Evolutionary conservation across 768 basidiomycete genomes (phyloP).

Genomic region (Roridomyces roridus): DNA sequence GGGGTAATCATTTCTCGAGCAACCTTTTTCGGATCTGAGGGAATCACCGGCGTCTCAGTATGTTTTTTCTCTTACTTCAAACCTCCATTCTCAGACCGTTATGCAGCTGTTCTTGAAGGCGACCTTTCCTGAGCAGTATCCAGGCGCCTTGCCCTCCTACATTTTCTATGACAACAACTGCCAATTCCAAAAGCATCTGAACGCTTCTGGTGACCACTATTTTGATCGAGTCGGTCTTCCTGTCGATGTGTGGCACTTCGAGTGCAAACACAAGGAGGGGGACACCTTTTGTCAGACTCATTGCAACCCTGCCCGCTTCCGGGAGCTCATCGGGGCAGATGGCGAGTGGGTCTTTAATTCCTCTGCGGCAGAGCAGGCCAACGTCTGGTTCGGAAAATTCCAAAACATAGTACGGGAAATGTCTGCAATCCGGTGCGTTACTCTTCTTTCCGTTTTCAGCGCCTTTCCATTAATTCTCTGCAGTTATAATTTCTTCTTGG

Average conservation of each 20-base stretch:
- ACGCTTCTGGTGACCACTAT: neutral
- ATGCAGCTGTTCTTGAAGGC: neutral
- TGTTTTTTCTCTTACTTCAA: too few species aligned
- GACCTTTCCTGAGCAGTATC: neutral
- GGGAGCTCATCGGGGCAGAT: constrained; percentile 27
- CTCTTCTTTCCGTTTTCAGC: neutral
- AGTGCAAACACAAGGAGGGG: constrained; percentile 1
- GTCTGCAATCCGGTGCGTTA: neutral
- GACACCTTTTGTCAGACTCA: constrained; percentile 1
- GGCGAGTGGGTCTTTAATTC: constrained; percentile 37
- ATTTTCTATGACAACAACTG: constrained; percentile 32
- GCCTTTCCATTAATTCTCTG: neutral
- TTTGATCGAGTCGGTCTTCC: constrained; percentile 4
- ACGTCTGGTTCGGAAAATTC: constrained; percentile 32
- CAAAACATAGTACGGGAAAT: constrained; percentile 30
- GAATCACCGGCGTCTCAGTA: neutral
- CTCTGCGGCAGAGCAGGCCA: constrained; percentile 33
- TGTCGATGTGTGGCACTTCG: constrained; percentile 19
- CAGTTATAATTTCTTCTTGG: constrained; percentile 33
- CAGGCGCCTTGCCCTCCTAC: constrained; percentile 17
- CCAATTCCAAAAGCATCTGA: constrained; percentile 4
- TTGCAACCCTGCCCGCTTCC: constrained; percentile 31
- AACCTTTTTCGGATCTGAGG: constrained; percentile 24
- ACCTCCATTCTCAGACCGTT: neutral
- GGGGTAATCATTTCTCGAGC: constrained; percentile 23